Evolutionary conservation across 805 yeast genomes (phyloP).

Genomic region (Ogataea pignaliae): DNA sequence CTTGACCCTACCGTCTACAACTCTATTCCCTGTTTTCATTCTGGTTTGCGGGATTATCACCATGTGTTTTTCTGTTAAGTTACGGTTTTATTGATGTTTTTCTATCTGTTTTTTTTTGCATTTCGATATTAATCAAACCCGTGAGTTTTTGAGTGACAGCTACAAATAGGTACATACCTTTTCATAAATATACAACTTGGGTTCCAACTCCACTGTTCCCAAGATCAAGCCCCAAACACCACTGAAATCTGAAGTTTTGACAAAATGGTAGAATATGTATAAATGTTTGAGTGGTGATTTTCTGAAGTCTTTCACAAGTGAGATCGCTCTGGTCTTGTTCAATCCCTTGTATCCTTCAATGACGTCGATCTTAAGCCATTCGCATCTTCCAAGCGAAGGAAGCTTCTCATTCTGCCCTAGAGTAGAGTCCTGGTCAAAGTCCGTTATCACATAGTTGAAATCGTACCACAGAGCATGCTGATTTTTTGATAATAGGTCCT

Average conservation of each 20-base stretch:
- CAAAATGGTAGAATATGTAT: neutral
- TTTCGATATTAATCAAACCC: too few relatives aligned
- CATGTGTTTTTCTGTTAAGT: too few relatives aligned
- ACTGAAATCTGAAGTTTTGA: constrained; percentile 10
- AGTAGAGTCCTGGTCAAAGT: neutral
- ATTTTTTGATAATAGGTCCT: constrained; percentile 25
- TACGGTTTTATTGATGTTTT: too few relatives aligned
- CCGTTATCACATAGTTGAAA: constrained; percentile 32
- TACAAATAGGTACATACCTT: constrained; percentile 1
- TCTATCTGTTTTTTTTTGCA: too few relatives aligned
- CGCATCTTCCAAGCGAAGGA: constrained; percentile 24
- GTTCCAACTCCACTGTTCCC: constrained; percentile 7
- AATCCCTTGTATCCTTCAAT: constrained; percentile 39
- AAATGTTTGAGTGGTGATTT: constrained; percentile 8
- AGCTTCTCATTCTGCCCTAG: neutral
- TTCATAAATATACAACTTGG: constrained; percentile 18
- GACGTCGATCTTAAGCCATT: constrained; percentile 42
- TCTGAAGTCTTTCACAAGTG: neutral
- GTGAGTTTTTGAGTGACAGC: too few relatives aligned
- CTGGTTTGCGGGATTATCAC: too few relatives aligned
- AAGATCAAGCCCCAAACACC: constrained; percentile 6
- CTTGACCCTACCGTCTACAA: too few relatives aligned
- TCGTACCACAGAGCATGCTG: constrained; percentile 35
- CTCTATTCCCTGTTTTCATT: too few relatives aligned
- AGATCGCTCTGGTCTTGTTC: constrained; percentile 15